Evolutionary conservation across 2,329 filamentous ascomycete species (phyloP), one percentile per base, ranked within the genome.

Genomic region (Colletotrichum tanaceti): DNA sequence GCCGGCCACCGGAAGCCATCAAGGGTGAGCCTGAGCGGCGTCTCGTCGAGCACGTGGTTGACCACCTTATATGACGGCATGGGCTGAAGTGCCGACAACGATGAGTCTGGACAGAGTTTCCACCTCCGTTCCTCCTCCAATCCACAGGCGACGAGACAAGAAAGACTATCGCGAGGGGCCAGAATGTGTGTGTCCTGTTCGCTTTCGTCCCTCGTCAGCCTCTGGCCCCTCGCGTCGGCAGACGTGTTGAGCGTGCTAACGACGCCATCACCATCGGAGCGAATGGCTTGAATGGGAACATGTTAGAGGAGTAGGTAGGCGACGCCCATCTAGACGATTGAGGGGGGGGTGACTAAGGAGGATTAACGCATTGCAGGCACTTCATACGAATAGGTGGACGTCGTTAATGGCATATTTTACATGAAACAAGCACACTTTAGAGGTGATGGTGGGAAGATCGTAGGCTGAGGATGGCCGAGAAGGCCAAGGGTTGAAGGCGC

Each of bases 111-210:
- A 28, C 58, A 65, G 57, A 60, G 32, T 55, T 65, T 65, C 55
- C 65, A 60, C 65, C 57, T 47, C 60, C 43, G 65, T 68, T 68
- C 60, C 54, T 65, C 54, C 54, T 68, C 65, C 65, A 68, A 65
- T 58, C 54, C 65, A 59, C 3, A 32, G 55, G 54, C 47, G 39
- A 55, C 58, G 55, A 65, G 32, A 55, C 58, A 38, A 68, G 46
- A 58, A n/a, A n/a, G n/a, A 3, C 24, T 38, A 55, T 60, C 41
- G 24, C 46, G 24, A 65, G 38, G 50, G 55, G 61, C 65, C 28
- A 9, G 28, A 32, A 63, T 44, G 46, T 32, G 53, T 32, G 39
- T 39, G 55, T 4, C 43, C 44, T 24, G 35, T 49, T 65, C 49
- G 65, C 54, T 65, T 68, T 59, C 61, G 61, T 68, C 39, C 53